Base-by-base conservation (phyloP, 2,329 filamentous ascomycete species). In the Graphilbum ipis-grandicollis region DNA sequence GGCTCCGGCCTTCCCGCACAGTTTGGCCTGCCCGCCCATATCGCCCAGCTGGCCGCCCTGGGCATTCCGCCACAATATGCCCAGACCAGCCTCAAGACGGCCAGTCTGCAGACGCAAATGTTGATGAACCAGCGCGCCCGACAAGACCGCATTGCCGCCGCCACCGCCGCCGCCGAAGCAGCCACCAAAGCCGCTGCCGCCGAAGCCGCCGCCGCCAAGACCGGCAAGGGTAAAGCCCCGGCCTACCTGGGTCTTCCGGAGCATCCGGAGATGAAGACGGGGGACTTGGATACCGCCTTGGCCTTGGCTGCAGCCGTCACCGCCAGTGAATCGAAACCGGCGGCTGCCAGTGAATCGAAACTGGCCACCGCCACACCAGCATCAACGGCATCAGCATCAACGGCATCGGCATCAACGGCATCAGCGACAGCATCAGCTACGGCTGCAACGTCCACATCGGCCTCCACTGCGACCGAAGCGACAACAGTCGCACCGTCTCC, bases 101-200 rank as follows among this genome's bases (percentile, higher is more conserved):
- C 35, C 12, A 35, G 36, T 4, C 32, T 41, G 13, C 43, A 42
- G 22, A 26, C 38, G 7, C 41, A 34, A n/a, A 36, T 42, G 31
- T 22, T 40, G 36, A 29, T 35, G 29, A 40, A 26, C 35, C 42
- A 42, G 29, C 32, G 35, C 4, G 26, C 39, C n/a, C 19, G 15
- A 4, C 31, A 34, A 10, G 13, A 10, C 12, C 19, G 17, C 3
- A 3, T 6, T 13, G n/a, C 33, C 30, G 33, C 33, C 25, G 17
- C 35, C 26, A 12, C 40, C 28, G 15, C 21, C 17, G 14, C 31
- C 33, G 21, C 36, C 2, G 28, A 35, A 19, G 7, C 7, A 3
- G 30, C 28, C 13, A 6, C 28, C 3, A 3, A 17, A 14, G n/a
- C 33, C 30, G 33, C 33, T 29, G 18, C 33, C 2, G 28, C 36